Conservation (phyloP, 306 rosid genomes). For the Gastrolobium bilobum region DNA sequence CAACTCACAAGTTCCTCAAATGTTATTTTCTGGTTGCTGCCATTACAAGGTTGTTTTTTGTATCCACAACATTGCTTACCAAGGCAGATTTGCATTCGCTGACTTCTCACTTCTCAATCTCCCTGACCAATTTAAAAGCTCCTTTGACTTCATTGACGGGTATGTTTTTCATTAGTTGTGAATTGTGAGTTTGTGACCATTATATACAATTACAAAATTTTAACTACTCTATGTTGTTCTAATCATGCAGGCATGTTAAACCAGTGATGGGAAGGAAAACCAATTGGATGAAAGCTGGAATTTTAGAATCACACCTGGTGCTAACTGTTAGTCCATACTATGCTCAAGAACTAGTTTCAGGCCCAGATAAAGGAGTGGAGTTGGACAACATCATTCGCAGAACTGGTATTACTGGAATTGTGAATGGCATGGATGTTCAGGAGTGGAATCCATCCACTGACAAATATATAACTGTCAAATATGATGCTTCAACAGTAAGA, state of each 20-base stretch:
- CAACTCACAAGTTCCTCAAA: conserved; percentile 24
- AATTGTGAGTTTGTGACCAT: not conserved
- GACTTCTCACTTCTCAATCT: conserved; percentile 75
- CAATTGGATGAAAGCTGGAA: conserved; percentile 87
- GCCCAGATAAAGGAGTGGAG: conserved; percentile 73
- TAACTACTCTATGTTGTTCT: conserved; percentile 20
- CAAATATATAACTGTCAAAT: conserved; percentile 64
- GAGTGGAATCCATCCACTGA: conserved; percentile 89
- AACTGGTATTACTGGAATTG: conserved; percentile 62
- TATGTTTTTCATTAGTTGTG: conserved; percentile 43
- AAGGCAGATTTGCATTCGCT: conserved; percentile 72
- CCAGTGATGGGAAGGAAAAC: conserved; percentile 80
- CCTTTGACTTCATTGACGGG: conserved; percentile 90
- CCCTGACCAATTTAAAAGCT: conserved; percentile 68
- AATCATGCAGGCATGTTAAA: conserved; percentile 62
- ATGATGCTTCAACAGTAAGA: conserved; percentile 70
- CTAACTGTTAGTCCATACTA: conserved; percentile 86
- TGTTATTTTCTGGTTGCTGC: conserved; percentile 32
- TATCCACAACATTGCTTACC: conserved; percentile 91
- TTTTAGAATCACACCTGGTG: conserved; percentile 65
- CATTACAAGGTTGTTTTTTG: conserved; percentile 70
- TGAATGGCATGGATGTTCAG: conserved; percentile 93
- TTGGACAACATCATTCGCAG: conserved; percentile 69
- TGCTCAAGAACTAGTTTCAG: conserved; percentile 73
- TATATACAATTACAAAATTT: not conserved